A percentile compares a stretch with the other conserved stretches of the same genome.
Conservation (phyloP, 805 yeast species). For the Starmerella potacharoeniae region DNA sequence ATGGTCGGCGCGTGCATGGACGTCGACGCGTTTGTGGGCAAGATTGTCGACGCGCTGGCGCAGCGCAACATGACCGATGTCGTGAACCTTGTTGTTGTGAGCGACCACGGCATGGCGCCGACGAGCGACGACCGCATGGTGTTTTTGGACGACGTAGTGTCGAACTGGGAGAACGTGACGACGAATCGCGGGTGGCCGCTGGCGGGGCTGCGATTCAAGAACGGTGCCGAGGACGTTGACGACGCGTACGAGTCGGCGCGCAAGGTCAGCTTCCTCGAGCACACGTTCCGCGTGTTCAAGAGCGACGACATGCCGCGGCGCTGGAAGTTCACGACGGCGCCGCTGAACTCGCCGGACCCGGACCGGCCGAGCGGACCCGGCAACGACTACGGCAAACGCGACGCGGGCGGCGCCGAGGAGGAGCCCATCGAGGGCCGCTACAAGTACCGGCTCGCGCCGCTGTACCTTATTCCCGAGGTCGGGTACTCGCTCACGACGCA, state of each 20-base stretch:
- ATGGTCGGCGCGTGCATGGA: slow-evolving; percentile 42
- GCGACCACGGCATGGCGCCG: slow-evolving; percentile 94
- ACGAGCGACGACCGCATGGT: slow-evolving; percentile 59
- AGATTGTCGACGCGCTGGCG: slow-evolving; percentile 38
- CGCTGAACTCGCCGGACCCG: neutral
- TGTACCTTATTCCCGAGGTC: slow-evolving; percentile 74
- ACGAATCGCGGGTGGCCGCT: slow-evolving; percentile 80
- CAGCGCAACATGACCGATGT: slow-evolving; percentile 49
- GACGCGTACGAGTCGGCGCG: slow-evolving; percentile 6
- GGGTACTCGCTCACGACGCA: slow-evolving; percentile 67
- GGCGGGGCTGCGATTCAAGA: slow-evolving; percentile 56
- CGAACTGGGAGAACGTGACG: slow-evolving; percentile 39
- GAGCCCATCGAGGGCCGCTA: slow-evolving; percentile 28
- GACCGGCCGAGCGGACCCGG: neutral
- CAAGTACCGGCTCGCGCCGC: slow-evolving; percentile 61
- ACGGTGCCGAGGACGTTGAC: slow-evolving; percentile 29
- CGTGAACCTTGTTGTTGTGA: slow-evolving; percentile 64
- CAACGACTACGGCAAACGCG: neutral
- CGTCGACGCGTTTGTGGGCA: slow-evolving; percentile 56
- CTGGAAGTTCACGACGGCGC: slow-evolving; percentile 35
- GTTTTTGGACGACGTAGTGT: slow-evolving; percentile 61
- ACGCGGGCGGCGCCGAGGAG: neutral
- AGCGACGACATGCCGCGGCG: slow-evolving; percentile 44
- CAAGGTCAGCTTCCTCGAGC: neutral
- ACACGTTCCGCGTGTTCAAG: slow-evolving; percentile 33